These are phyloP conservation scores for Jamesozyma lodderae DNA, from an alignment of 805 yeast genomes.

Conservation along the genomic window DNA sequence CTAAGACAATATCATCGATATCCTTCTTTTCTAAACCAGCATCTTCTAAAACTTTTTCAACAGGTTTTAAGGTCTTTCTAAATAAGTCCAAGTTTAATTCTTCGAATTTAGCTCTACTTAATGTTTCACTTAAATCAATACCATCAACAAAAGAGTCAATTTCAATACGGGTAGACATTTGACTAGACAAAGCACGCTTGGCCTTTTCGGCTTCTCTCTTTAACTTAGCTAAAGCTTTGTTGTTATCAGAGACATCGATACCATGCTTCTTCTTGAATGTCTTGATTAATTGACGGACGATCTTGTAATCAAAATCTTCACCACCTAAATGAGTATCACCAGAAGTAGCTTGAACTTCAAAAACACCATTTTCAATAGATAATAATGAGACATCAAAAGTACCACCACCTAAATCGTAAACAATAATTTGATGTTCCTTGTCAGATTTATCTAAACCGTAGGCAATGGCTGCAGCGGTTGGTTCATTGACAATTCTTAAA, in stretches of 20 bases:
- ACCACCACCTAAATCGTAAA: conserved; percentile 96
- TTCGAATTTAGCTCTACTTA: conserved; percentile 96
- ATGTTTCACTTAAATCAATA: conserved; percentile 87
- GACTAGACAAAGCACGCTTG: conserved; percentile 89
- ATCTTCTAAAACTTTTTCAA: conserved; percentile 90
- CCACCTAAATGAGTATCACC: conserved; percentile 98
- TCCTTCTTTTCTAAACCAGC: conserved; percentile 81
- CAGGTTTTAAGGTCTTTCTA: conserved; percentile 92
- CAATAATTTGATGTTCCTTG: conserved; percentile 81
- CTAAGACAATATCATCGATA: conserved; percentile 89
- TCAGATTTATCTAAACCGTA: conserved; percentile 82
- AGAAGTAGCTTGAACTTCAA: conserved; percentile 87
- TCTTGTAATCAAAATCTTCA: conserved; percentile 88
- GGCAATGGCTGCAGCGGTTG: conserved; percentile 97
- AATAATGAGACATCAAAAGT: conserved; percentile 87
- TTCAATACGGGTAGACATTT: conserved; percentile 92
- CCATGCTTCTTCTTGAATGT: conserved; percentile 87
- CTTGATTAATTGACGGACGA: conserved; percentile 78
- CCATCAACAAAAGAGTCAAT: conserved; percentile 93
- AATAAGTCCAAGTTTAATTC: conserved; percentile 88
- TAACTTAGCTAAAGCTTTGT: conserved; percentile 83
- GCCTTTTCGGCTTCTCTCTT: conserved; percentile 98
- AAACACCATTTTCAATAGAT: conserved; percentile 84
- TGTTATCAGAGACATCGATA: conserved; percentile 72
- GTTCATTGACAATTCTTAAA: conserved; percentile 84